Evolutionary conservation across 2,329 filamentous ascomycete species (phyloP), one percentile per base, ranked within the genome.

Genomic region (Sarocladium oryzae): DNA sequence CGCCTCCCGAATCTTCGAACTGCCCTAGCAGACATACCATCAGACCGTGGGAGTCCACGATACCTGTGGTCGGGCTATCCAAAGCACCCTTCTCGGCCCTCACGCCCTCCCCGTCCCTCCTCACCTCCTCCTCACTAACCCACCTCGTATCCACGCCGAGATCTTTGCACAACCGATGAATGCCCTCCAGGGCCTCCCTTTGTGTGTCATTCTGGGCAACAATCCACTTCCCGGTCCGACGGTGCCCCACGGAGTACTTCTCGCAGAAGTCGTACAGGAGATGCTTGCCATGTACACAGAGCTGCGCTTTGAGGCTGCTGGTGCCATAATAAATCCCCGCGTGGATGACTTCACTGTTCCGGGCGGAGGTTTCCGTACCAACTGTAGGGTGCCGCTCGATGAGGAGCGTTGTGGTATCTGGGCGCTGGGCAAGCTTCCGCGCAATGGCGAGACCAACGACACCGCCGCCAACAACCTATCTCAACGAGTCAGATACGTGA

Each of bases 331-430:
- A 97, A 56, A 97, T 78, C 13, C 93, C 93, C 1, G 89, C 93
- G 66, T 99, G 93, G 60, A 99, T 95, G 51, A 97, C 92, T 78
- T 97, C 91, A 63, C 87, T 92, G 72, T 96, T 96, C 58, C 91
- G 84, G 57, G 86, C 88, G 56, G 86, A 91, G 1, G 90, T 96
- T 71, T 96, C 91, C 24, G 83, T 92, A 48, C 91, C 91, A 23
- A 88, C 76, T 49, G 78, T 75, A 20, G 75, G 68, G 72, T 96
- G 88, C 23, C 87, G 82, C 69, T 96, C 91, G 2, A 96, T 81
- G 51, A 96, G 74, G 11, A 96, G 76, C 0, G 88, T 92, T 2
- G 80, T 81, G 5, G 77, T 76, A 18, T 75, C 72, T 28, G 81
- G 73, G 53, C 76, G 72, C 23, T 81, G 79, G 51, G 89, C 82